Base-by-base conservation (phyloP, 2,329 filamentous ascomycete genomes). In the Chrysoporthe deuterocubensis region DNA sequence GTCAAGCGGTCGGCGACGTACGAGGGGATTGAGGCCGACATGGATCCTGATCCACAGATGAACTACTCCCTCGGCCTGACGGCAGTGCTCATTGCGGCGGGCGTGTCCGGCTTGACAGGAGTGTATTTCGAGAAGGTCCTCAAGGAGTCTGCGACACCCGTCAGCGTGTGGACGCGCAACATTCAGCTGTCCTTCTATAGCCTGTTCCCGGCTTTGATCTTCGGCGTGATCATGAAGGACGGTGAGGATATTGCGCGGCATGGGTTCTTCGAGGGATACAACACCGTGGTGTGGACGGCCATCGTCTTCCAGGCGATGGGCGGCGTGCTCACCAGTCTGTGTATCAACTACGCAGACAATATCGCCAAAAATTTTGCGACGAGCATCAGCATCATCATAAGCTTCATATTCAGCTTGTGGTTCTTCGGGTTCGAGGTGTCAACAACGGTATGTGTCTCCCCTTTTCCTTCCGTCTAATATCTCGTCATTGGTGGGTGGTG, bases 221-320 rank as follows among this genome's bases (percentile, higher is more conserved):
- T 97, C 64, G 96, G 95, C 1, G 90, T 98, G 6, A 81, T 96
- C 2, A 92, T 92, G 80, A 92, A 93, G 71, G 96, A 99, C 72
- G 96, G 95, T 37, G 88, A 90, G 69, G 90, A 92, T 52, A 94
- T 99, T 71, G 86, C 90, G 37, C 88, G 91, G 77, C 89, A 92
- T 70, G 96, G 96, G 14, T 97, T 98, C 79, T 98, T 99, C 73
- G 91, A 92, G 67, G 96, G 96, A 2, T 99, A 98, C 80, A 97
- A 97, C 77, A 91, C 88, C 84, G 85, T 95, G 26, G 95, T 98
- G 3, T 97, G 94, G 94, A 84, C 89, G 5, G 92, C 94, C 4
- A 92, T 98, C 72, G 76, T 89, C 6, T 86, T 96, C 68, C 96
- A 99, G 77, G 92, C 94, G 0, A 80, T 90, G 46, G 94, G 94